Base-by-base conservation (phyloP, 192 early-diverging fungal species). In the Coemansia sp. region DNA sequence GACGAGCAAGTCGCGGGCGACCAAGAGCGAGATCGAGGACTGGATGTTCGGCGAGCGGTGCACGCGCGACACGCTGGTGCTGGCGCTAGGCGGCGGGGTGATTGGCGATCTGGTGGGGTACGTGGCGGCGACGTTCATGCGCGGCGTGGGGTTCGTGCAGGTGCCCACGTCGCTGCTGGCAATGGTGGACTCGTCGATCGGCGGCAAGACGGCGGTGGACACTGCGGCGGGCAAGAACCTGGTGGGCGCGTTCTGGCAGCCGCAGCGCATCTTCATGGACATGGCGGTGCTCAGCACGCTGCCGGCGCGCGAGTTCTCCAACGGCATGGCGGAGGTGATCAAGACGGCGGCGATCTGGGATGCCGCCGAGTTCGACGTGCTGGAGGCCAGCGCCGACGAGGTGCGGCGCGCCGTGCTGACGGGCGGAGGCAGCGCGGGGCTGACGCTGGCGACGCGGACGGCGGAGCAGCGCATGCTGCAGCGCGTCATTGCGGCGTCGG, bases 121-220 rank as follows among this genome's bases (percentile, higher is more conserved):
- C 74, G 91, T 95, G n/a, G 94, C 96, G 8, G 89, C 96, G 5
- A 99, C 93, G 3, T 99, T 95, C 62, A 99, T 99, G 94, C 86
- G 94, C 37, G 96, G 96, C 17, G 82, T 91, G 37, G 86, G 90
- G n/a, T 83, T 93, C 63, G 77, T 99, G 14, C 96, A 97, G 68
- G 84, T 99, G 19, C 96, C 96, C 3, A 99, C 93, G 3, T 93
- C 93, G 14, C 74, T 99, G 18, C 80, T 95, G 60, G 91, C 94
- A 5, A 97, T 99, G 94, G 93, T 96, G 4, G 95, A 98, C 70
- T 96, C 93, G 10, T 95, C 92, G 13, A 90, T 99, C 50, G 93
- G 92, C 45, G 96, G 96, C 17, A 96, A 97, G 79, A 95, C 93
- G 3, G 93, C 93, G 0, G 84, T 99, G n/a, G 96, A 97, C 73